Percentiles rank a stretch among this genome's conserved stretches.
Evolutionary conservation across 2,329 filamentous ascomycete genomes (phyloP).

Genomic region (Knufia fluminis): DNA sequence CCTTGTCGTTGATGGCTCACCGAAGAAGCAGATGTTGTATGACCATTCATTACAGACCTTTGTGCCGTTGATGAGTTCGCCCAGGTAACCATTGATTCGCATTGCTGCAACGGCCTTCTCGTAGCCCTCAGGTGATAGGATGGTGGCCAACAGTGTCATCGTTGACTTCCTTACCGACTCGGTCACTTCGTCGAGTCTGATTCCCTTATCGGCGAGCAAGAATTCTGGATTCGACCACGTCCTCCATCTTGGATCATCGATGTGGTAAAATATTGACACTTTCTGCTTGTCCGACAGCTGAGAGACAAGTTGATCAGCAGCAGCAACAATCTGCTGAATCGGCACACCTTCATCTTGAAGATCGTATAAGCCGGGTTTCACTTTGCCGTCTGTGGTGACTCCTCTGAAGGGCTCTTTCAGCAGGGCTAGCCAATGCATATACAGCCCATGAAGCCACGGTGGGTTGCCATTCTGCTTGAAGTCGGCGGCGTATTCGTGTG

Average conservation of each 20-base stretch:
- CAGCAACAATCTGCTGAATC: constrained; percentile 47
- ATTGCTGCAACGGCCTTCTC: constrained; percentile 59
- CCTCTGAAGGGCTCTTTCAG: constrained; percentile 59
- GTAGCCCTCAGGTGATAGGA: constrained; percentile 62
- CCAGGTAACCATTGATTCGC: constrained; percentile 67
- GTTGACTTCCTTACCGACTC: constrained; percentile 40
- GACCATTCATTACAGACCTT: constrained; percentile 63
- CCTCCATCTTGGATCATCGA: constrained; percentile 64
- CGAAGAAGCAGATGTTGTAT: constrained; percentile 68
- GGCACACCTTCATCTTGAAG: constrained; percentile 56
- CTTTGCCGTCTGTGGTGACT: constrained; percentile 56
- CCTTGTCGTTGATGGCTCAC: constrained; percentile 44
- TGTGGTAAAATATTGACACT: constrained; percentile 45
- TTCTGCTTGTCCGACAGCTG: constrained; percentile 43
- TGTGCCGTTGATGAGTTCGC: constrained; percentile 53
- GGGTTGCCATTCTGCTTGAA: constrained; percentile 53
- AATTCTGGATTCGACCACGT: constrained; percentile 67
- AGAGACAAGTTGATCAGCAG: constrained; percentile 39
- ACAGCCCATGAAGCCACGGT: constrained; percentile 58
- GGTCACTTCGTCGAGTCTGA: constrained; percentile 58
- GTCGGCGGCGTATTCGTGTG: constrained; percentile 51
- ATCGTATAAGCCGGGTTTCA: constrained; percentile 47
- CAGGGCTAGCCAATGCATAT: constrained; percentile 49
- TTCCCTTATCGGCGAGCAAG: constrained; percentile 56
- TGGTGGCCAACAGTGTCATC: constrained; percentile 47